phyloP scores from a whole-genome alignment of 768 basidiomycete genomes.

The Psilocybe cyanescens region DNA sequence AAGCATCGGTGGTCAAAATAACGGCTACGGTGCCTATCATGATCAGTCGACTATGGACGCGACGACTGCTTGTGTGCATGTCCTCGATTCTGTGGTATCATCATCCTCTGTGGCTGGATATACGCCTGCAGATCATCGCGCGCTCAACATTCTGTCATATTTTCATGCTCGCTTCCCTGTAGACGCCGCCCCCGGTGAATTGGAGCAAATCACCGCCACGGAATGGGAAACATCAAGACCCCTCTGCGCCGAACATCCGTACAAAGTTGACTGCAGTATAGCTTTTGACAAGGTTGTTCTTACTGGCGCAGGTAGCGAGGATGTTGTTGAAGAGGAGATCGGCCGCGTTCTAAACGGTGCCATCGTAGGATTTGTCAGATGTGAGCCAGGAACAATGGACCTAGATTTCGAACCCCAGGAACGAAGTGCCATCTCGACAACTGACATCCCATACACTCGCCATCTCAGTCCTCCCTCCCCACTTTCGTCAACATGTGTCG shows the following conservation, averaged over 20 bases:
- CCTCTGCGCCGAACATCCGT: slow-evolving; percentile 71
- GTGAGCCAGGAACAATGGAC: slow-evolving; percentile 46
- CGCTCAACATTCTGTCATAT: slow-evolving; percentile 75
- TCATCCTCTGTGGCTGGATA: slow-evolving; percentile 45
- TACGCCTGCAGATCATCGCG: slow-evolving; percentile 71
- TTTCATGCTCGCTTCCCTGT: slow-evolving; percentile 59
- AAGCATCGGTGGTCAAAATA: neutral
- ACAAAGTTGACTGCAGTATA: slow-evolving; percentile 61
- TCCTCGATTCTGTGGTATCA: slow-evolving; percentile 50
- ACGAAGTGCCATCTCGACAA: neutral
- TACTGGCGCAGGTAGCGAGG: slow-evolving; percentile 76
- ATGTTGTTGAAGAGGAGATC: slow-evolving; percentile 74
- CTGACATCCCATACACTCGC: slow-evolving; percentile 61
- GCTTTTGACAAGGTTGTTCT: slow-evolving; percentile 71
- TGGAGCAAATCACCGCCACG: slow-evolving; percentile 40
- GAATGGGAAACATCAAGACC: slow-evolving; percentile 74
- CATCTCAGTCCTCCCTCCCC: slow-evolving; percentile 59
- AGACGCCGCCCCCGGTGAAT: slow-evolving; percentile 11
- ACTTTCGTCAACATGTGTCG: slow-evolving; percentile 63
- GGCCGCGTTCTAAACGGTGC: slow-evolving; percentile 76
- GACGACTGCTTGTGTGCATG: slow-evolving; percentile 34
- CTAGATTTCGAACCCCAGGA: slow-evolving; percentile 12
- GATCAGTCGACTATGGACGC: slow-evolving; percentile 8
- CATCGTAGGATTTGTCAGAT: slow-evolving; percentile 74
- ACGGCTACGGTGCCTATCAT: slow-evolving; percentile 16